A percentile compares a stretch with the other conserved stretches of the same genome.
phyloP scores from a whole-genome alignment of 495 filamentous ascomycete species.

The Coniosporium apollinis region DNA sequence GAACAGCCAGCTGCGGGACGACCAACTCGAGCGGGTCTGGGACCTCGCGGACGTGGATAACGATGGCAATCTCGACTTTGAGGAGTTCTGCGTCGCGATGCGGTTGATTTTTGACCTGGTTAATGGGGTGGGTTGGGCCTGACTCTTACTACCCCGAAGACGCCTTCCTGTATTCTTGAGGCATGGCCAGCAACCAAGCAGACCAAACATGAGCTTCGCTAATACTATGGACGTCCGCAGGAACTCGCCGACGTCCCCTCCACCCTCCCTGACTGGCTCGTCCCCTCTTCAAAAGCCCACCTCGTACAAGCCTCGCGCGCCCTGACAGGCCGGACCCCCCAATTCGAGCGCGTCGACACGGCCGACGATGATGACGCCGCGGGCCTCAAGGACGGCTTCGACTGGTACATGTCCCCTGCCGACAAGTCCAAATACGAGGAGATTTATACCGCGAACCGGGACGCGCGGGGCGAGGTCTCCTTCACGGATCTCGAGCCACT shows the following conservation, averaged over 20 bases:
- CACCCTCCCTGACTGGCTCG: slow-evolving; percentile 81
- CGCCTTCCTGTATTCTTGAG: too few relatives aligned
- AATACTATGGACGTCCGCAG: too few relatives aligned
- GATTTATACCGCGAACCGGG: slow-evolving; percentile 80
- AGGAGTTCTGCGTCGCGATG: slow-evolving; percentile 99
- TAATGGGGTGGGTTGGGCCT: slow-evolving; percentile 56
- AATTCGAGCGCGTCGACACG: slow-evolving; percentile 62
- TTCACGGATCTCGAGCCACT: slow-evolving; percentile 70
- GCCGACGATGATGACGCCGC: slow-evolving; percentile 55
- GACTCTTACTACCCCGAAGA: too few relatives aligned
- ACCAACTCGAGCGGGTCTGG: slow-evolving; percentile 93
- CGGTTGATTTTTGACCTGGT: slow-evolving; percentile 89
- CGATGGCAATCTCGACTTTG: slow-evolving; percentile 93
- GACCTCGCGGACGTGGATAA: slow-evolving; percentile 93
- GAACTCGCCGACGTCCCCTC: slow-evolving; percentile 75
- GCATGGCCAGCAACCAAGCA: not conserved
- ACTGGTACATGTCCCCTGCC: slow-evolving; percentile 94
- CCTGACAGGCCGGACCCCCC: slow-evolving; percentile 51
- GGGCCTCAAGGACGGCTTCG: slow-evolving; percentile 87
- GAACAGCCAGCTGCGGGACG: slow-evolving; percentile 83
- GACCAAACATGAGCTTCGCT: too few relatives aligned
- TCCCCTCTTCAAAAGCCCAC: slow-evolving; percentile 92
- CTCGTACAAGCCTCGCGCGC: slow-evolving; percentile 81
- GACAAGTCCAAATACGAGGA: slow-evolving; percentile 89
- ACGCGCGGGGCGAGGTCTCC: slow-evolving; percentile 66